Evolutionary conservation across 1,284 basidiomycete species (phyloP), one percentile per base, ranked within the genome.

Genomic region (Cryptococcus wingfieldii): DNA sequence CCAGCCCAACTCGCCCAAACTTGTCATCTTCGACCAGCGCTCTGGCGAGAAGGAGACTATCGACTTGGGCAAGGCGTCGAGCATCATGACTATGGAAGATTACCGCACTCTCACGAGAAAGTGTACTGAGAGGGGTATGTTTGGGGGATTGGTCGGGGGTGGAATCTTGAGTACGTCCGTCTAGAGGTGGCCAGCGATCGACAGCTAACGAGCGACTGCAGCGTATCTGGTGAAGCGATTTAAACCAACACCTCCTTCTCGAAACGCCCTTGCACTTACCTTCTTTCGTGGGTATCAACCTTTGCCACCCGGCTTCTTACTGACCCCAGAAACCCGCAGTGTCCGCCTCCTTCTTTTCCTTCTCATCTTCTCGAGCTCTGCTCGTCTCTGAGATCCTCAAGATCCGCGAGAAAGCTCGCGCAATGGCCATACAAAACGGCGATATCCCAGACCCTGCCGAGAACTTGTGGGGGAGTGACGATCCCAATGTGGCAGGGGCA

Each of bases 261-360:
- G 51, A 41, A 70, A 68, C 50, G 64, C 56, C 6, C 53, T 70
- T 13, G 57, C 63, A 6, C 38, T 65, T 14, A 66, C 62, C 7
- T 70, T 70, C 50, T 42, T 70, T 25, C 53, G 66, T 68, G 38
- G 43, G 66, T 62, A 3, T 0, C 14, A 3, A 7, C 8, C 10
- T 25, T 7, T 1, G 18, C n/a, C 43, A 18, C 19, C 2, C 25
- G 27, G 12, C 38, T 23, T 7, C 38, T 16, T 19, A n/a, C 14
- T 25, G 14, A 46, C 27, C 16, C 27, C 8, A 25, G 18, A 38
- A 16, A 16, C 25, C 31, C 18, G 38, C 39, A 69, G 67, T 69
- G 45, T 61, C 61, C 6, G 60, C 64, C 10, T 62, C 66, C 4
- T 58, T 53, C 54, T 63, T 69, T 51, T 68, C 66, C 7, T 67